Percentiles rank a stretch among this genome's conserved stretches.
phyloP scores from a whole-genome alignment of 2,329 filamentous ascomycete genomes.

The Penicillium olsonii region DNA sequence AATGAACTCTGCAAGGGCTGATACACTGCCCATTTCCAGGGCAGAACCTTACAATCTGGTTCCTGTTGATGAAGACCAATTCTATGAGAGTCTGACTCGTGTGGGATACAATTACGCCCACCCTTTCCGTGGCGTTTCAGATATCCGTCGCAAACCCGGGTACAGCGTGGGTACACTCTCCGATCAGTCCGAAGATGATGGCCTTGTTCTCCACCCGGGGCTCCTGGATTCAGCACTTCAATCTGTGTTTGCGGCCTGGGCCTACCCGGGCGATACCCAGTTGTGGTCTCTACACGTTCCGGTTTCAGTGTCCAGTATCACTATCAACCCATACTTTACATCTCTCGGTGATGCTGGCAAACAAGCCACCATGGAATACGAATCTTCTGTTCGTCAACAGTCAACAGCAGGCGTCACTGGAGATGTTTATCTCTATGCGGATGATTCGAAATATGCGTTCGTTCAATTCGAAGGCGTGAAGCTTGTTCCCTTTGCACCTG shows the following conservation, averaged over 20 bases:
- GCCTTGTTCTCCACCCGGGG: conserved; percentile 21
- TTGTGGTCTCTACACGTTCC: conserved; percentile 21
- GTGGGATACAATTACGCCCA: neutral
- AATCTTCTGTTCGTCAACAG: neutral
- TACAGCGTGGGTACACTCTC: neutral
- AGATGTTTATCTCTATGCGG: neutral
- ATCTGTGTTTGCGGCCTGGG: conserved; percentile 27
- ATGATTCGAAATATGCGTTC: neutral
- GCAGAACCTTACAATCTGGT: neutral
- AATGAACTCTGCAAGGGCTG: neutral
- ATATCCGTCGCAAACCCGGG: neutral
- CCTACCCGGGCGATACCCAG: conserved; percentile 18
- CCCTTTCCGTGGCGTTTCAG: neutral
- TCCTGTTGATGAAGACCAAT: neutral
- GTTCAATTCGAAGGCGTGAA: conserved; percentile 12
- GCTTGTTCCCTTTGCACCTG: conserved; percentile 12
- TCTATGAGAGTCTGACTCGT: neutral
- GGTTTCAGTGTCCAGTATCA: conserved; percentile 11
- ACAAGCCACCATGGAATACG: neutral
- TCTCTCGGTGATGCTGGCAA: neutral
- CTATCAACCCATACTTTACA: conserved; percentile 8
- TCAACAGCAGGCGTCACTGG: neutral
- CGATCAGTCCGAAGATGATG: neutral
- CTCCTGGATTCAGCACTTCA: conserved; percentile 32
- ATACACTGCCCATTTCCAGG: neutral